Evolutionary conservation across 371 early-diverging fungal species (phyloP).

Genomic region (Mortierella sp.): DNA sequence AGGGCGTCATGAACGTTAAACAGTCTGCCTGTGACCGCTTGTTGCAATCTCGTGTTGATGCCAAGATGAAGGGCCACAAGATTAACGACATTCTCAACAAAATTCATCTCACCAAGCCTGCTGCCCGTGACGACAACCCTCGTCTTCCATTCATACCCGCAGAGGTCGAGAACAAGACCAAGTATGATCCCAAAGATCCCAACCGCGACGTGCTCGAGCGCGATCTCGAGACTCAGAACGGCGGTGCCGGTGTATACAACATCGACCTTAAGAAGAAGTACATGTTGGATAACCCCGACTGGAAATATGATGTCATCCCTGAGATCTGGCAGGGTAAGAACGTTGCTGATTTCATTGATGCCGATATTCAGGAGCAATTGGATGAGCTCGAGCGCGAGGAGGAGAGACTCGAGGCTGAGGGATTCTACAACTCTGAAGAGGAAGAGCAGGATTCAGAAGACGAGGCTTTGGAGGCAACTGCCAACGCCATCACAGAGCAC

Average conservation of each 20-base stretch:
- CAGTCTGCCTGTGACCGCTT: constrained; percentile 95
- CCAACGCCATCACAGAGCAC: constrained; percentile 86
- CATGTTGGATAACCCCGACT: constrained; percentile 86
- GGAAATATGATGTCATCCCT: constrained; percentile 99
- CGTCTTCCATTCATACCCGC: constrained; percentile 93
- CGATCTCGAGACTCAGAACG: constrained; percentile 91
- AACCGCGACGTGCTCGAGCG: constrained; percentile 86
- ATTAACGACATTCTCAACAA: constrained; percentile 94
- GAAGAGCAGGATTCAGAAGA: constrained; percentile 82
- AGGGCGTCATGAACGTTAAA: constrained; percentile 96
- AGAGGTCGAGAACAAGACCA: constrained; percentile 72
- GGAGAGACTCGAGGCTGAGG: constrained; percentile 92
- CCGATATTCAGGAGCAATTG: constrained; percentile 95
- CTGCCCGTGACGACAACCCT: constrained; percentile 84
- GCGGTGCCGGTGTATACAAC: constrained; percentile 97
- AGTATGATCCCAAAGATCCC: constrained; percentile 87
- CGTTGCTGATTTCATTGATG: constrained; percentile 99
- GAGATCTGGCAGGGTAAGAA: constrained; percentile 99
- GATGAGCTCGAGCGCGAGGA: constrained; percentile 98
- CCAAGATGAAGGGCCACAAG: constrained; percentile 94
- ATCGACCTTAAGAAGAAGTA: constrained; percentile 94
- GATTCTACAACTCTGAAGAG: constrained; percentile 91
- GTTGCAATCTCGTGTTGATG: constrained; percentile 93
- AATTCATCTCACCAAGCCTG: constrained; percentile 93
- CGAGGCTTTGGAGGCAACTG: constrained; percentile 81